Percentiles rank a stretch among this genome's conserved stretches.
Evolutionary conservation across 768 basidiomycete species (phyloP).

Genomic region (Lyophyllum decastes): DNA sequence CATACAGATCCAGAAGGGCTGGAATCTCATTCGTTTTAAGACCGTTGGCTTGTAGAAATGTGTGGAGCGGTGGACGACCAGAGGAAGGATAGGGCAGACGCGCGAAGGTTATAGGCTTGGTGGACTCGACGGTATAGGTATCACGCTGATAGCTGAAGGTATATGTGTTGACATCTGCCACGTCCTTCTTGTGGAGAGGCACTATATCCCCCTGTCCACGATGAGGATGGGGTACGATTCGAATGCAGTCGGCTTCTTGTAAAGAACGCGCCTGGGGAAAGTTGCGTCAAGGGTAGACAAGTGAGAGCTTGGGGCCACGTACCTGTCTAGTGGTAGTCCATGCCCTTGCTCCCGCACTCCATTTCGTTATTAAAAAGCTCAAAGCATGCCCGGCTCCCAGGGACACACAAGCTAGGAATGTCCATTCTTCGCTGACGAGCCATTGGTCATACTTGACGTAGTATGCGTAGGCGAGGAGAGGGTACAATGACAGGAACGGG

Average conservation of each 20-base stretch:
- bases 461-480: constrained; percentile 88
- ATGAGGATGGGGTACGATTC: constrained; percentile 77
- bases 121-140: constrained; percentile 75
- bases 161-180: constrained; percentile 60
- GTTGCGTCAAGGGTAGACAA: background rate
- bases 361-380: constrained; percentile 88
- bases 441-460: constrained; percentile 88
- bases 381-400: constrained; percentile 89
- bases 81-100: constrained; percentile 90
- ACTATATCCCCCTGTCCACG: constrained; percentile 92
- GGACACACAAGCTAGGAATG: constrained; percentile 87
- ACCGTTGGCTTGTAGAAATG: constrained; percentile 63
- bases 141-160: constrained; percentile 96
- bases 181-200: constrained; percentile 61
- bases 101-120: constrained; percentile 62
- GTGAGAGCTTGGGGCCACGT: background rate
- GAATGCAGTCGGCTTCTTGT: constrained; percentile 77
- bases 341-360: constrained; percentile 80
- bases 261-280: constrained; percentile 57
- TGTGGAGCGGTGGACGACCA: constrained; percentile 61
- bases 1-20: constrained; percentile 67
- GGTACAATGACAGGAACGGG: constrained; percentile 82
- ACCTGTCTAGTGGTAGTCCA: constrained; percentile 82
- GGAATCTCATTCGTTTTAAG: constrained; percentile 51
- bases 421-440: constrained; percentile 96